Evolutionary conservation across 75 land plant genomes (phyloP).

Genomic region (Cupressus sempervirens): DNA sequence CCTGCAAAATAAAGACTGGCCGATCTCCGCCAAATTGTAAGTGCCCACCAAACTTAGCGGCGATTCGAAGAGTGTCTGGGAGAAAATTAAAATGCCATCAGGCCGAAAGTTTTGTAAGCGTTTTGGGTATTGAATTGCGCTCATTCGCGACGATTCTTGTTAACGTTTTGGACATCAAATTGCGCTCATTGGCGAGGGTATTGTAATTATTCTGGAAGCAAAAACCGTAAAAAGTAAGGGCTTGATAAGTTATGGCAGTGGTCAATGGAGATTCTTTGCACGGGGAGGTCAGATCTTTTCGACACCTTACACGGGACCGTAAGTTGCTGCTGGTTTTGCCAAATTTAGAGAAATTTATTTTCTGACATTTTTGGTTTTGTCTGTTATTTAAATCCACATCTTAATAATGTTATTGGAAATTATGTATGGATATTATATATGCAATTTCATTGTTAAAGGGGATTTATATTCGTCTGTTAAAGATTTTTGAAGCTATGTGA

Average conservation of each 20-base stretch:
- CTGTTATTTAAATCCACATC: not conserved
- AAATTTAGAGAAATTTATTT: not conserved
- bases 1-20: not conserved
- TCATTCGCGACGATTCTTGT: not conserved
- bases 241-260: not conserved
- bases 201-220: not conserved
- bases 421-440: no score
- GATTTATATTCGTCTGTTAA: no score
- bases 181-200: not conserved
- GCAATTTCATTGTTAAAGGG: no score
- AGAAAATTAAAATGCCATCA: not conserved
- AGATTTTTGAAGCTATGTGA: no score
- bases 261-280: constrained; percentile 1
- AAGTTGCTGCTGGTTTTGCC: not conserved
- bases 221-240: not conserved
- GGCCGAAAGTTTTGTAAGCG: not conserved
- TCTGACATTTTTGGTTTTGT: not conserved
- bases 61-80: not conserved
- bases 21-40: not conserved
- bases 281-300: constrained; percentile 10
- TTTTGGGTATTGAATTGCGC: not conserved
- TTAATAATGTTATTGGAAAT: not conserved
- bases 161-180: not conserved
- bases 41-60: not conserved
- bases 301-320: constrained; percentile 5